Evolutionary conservation across 805 yeast genomes (phyloP).

Genomic region (Kluyveromyces wickerhamii): DNA sequence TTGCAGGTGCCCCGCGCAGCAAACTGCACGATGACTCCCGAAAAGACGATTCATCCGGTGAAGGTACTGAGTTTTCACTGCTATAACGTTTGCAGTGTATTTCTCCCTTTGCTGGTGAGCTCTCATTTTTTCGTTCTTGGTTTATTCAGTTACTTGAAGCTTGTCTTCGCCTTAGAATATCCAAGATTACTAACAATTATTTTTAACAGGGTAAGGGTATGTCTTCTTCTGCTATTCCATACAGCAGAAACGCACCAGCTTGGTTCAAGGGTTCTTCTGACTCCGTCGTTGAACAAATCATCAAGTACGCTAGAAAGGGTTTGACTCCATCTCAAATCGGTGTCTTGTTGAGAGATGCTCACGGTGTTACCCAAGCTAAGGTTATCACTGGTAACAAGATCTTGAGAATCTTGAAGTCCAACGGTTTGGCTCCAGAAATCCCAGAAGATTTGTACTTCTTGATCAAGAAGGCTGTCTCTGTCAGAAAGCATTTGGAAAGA

Average conservation of each 20-base stretch:
- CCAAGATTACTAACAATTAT: conserved; percentile 14
- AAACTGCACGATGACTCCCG: too few relatives aligned
- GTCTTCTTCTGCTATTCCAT: conserved; percentile 97
- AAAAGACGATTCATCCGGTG: too few relatives aligned
- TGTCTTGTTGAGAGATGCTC: conserved; percentile 98
- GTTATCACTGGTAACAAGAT: conserved; percentile 99
- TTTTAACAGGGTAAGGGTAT: conserved; percentile 90
- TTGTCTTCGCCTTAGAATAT: background rate
- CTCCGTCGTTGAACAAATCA: conserved; percentile 93
- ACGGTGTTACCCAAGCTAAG: conserved; percentile 98
- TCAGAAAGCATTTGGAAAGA: conserved; percentile 99
- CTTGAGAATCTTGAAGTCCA: conserved; percentile 96
- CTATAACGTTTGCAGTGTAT: too few relatives aligned
- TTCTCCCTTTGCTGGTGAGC: too few relatives aligned
- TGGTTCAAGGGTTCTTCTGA: conserved; percentile 98
- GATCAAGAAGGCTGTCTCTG: conserved; percentile 99
- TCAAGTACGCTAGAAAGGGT: conserved; percentile 99
- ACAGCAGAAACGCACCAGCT: conserved; percentile 97
- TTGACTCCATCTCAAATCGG: conserved; percentile 99
- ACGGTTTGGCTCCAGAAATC: conserved; percentile 99
- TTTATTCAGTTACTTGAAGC: background rate
- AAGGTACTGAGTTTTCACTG: too few relatives aligned
- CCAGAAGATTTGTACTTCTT: conserved; percentile 99
- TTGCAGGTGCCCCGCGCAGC: too few relatives aligned
- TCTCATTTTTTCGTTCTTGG: conserved; percentile 4